These are phyloP conservation scores for Osmanthus fragrans DNA, from an alignment of 257 asterid genomes.

Conservation along the genomic window DNA sequence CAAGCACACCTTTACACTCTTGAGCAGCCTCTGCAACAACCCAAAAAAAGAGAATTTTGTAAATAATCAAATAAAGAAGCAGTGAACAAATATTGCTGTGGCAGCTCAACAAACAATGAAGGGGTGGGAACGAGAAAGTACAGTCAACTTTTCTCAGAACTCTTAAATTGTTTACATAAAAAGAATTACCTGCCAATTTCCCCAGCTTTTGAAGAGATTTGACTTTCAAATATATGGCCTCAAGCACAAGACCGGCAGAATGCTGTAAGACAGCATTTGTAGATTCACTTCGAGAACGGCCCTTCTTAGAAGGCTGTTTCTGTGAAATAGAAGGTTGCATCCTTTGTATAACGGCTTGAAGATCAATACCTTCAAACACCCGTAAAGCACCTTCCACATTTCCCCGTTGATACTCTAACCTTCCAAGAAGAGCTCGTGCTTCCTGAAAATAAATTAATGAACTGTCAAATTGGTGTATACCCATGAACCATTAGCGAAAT, in stretches of 20 bases:
- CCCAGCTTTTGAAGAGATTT: slow-evolving; percentile 96
- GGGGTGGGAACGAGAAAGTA: slow-evolving; percentile 1
- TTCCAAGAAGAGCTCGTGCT: slow-evolving; percentile 98
- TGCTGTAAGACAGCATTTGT: slow-evolving; percentile 62
- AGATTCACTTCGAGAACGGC: slow-evolving; percentile 68
- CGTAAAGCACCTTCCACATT: slow-evolving; percentile 95
- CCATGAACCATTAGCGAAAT: slow-evolving; percentile 30
- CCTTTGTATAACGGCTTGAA: slow-evolving; percentile 84
- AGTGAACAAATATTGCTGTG: slow-evolving; percentile 12
- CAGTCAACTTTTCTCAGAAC: slow-evolving; percentile 9
- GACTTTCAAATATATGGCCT: slow-evolving; percentile 95
- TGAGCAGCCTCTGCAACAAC: slow-evolving; percentile 80
- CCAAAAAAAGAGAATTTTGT: slow-evolving; percentile 34
- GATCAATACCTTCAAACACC: slow-evolving; percentile 96
- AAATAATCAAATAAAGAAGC: slow-evolving; percentile 31
- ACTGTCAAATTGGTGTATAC: slow-evolving; percentile 32
- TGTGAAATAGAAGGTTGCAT: slow-evolving; percentile 68
- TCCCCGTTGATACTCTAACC: slow-evolving; percentile 96
- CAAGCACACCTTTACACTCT: slow-evolving; percentile 92
- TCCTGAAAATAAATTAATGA: slow-evolving; percentile 62
- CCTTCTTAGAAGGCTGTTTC: slow-evolving; percentile 70
- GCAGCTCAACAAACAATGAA: slow-evolving; percentile 4
- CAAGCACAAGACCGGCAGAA: slow-evolving; percentile 88
- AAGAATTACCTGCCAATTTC: slow-evolving; percentile 60
- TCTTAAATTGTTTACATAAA: slow-evolving; percentile 7